Conservation (phyloP, 164 flowering plant species). For the Aristolochia fimbriata region DNA sequence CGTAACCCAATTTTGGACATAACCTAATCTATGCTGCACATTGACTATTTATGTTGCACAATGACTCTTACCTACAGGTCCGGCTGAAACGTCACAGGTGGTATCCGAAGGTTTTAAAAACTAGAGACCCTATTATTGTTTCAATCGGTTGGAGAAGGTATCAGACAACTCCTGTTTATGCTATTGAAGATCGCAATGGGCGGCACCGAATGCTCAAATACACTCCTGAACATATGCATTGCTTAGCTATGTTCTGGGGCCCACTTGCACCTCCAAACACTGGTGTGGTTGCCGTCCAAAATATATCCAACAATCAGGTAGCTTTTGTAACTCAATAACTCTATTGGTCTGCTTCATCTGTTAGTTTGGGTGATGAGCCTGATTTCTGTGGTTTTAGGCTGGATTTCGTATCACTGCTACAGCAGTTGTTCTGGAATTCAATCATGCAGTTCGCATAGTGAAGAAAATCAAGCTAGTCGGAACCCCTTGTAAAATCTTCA, state of each 20-base stretch:
- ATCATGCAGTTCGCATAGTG: conserved; percentile 62
- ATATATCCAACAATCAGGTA: conserved; percentile 77
- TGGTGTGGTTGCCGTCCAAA: conserved; percentile 83
- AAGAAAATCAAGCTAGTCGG: conserved; percentile 93
- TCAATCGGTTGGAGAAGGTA: conserved; percentile 98
- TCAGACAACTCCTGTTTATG: conserved; percentile 83
- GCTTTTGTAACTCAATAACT: neutral
- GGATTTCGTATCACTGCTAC: conserved; percentile 85
- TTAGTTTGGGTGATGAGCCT: conserved; percentile 2
- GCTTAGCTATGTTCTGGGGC: conserved; percentile 97
- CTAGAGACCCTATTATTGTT: conserved; percentile 77
- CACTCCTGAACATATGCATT: conserved; percentile 97
- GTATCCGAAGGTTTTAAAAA: conserved; percentile 82
- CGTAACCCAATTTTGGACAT: no score
- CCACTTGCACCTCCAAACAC: conserved; percentile 94
- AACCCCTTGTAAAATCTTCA: conserved; percentile 77
- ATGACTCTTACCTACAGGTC: conserved; percentile 33
- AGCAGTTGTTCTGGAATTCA: conserved; percentile 68
- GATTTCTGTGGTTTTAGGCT: conserved; percentile 38
- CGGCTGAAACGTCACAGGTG: conserved; percentile 86
- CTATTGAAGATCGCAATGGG: conserved; percentile 78
- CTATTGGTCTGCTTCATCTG: neutral
- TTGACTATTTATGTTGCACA: no score
- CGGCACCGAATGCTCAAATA: conserved; percentile 92
- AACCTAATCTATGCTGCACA: no score